Percentiles rank a stretch among this genome's conserved stretches.
Evolutionary conservation across 2,329 filamentous ascomycete genomes (phyloP).

Genomic region (Claviceps africana): DNA sequence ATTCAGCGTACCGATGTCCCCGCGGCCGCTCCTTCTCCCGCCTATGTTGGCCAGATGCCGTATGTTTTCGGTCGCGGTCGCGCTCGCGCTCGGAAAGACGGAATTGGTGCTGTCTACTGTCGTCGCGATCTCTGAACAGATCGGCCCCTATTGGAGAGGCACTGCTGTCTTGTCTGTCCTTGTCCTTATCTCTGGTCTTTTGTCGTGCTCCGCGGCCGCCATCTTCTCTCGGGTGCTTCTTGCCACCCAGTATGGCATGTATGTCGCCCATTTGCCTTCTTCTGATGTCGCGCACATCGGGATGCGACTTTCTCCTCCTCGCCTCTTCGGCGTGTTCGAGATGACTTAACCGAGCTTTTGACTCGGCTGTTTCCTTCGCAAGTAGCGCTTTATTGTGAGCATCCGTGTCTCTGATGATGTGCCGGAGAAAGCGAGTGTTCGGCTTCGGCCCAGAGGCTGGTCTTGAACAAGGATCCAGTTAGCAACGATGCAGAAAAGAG

Average conservation of each 20-base stretch:
- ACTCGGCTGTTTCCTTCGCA: conserved; percentile 71
- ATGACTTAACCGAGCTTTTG: conserved; percentile 52
- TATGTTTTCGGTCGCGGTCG: conserved; percentile 8
- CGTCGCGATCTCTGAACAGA: background rate
- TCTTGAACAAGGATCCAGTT: conserved; percentile 23
- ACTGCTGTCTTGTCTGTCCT: background rate
- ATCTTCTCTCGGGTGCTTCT: conserved; percentile 17
- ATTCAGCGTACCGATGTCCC: background rate
- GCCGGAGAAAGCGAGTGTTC: conserved; percentile 77
- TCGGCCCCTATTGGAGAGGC: background rate
- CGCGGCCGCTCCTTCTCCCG: background rate
- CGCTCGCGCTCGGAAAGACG: conserved; percentile 13
- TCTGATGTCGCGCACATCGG: conserved; percentile 36
- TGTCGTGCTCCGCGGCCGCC: background rate
- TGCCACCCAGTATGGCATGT: conserved; percentile 39
- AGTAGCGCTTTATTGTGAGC: conserved; percentile 77
- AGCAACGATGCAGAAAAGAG: background rate
- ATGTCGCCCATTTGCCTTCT: conserved; percentile 47
- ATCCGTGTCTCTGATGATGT: conserved; percentile 79
- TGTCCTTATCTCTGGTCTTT: conserved; percentile 11
- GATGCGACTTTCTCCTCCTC: conserved; percentile 29
- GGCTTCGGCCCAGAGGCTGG: conserved; percentile 63
- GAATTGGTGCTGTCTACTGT: conserved; percentile 11
- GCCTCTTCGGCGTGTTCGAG: conserved; percentile 37
- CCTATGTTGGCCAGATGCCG: conserved; percentile 5